These are phyloP conservation scores for Coemansia sp. DNA, from an alignment of 192 early-diverging fungal genomes.

Conservation along the genomic window DNA sequence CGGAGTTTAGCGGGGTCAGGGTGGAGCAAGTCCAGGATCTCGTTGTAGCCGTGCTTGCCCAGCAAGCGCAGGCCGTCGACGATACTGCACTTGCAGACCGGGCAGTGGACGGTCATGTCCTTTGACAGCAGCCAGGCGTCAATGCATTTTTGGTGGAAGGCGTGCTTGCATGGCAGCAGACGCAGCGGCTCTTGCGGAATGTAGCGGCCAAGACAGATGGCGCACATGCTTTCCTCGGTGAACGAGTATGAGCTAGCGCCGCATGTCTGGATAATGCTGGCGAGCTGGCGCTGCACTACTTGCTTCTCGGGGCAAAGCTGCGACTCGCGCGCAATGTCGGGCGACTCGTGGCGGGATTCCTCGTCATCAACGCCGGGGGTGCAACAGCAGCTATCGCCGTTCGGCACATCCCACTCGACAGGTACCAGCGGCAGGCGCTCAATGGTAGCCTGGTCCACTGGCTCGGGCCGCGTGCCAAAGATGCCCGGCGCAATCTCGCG, in stretches of 20 bases:
- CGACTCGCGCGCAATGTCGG: not conserved
- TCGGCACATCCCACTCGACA: constrained; percentile 31
- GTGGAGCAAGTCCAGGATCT: constrained; percentile 19
- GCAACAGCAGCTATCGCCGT: not conserved
- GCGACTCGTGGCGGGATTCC: constrained; percentile 34
- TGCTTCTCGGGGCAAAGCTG: constrained; percentile 9
- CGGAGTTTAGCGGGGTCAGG: not conserved
- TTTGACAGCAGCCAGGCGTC: constrained; percentile 77
- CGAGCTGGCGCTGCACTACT: constrained; percentile 32
- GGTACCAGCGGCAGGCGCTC: constrained; percentile 38
- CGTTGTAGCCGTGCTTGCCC: constrained; percentile 37
- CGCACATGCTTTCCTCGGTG: constrained; percentile 69
- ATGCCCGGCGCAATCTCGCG: constrained; percentile 37
- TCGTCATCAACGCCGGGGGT: constrained; percentile 15
- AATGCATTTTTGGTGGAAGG: constrained; percentile 81
- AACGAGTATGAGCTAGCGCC: constrained; percentile 47
- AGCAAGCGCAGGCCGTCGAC: constrained; percentile 31
- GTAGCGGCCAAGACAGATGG: constrained; percentile 76
- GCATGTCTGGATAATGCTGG: constrained; percentile 33
- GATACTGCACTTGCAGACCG: constrained; percentile 70
- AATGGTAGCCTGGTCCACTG: constrained; percentile 26
- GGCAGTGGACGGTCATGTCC: constrained; percentile 70
- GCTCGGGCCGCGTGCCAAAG: constrained; percentile 32
- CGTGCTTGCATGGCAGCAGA: constrained; percentile 73
- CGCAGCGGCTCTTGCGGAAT: constrained; percentile 67